A percentile compares a stretch with the other conserved stretches of the same genome.
Conservation (phyloP, 2,329 filamentous ascomycete species). For the Colletotrichum graminicola region DNA sequence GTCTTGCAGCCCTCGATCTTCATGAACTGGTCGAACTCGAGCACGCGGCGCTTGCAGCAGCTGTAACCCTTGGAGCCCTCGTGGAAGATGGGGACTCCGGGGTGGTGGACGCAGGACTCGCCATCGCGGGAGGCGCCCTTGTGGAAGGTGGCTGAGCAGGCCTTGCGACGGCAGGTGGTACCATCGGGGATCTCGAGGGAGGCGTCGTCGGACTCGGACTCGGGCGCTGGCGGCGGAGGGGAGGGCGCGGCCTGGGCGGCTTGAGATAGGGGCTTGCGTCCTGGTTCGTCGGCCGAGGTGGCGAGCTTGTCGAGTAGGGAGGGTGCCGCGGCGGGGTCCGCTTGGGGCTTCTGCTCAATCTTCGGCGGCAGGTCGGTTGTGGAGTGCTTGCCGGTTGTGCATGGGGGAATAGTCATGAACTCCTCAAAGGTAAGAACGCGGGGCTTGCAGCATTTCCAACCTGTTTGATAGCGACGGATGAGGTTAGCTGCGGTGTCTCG, state of each 20-base stretch:
- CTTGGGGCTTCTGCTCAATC: constrained; percentile 67
- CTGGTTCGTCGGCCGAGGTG: constrained; percentile 56
- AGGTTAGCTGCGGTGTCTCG: constrained; percentile 40
- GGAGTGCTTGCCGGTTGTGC: constrained; percentile 92
- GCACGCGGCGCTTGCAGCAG: constrained; percentile 93
- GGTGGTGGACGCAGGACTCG: constrained; percentile 89
- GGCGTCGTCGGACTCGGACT: constrained; percentile 90
- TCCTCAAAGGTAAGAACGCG: constrained; percentile 98
- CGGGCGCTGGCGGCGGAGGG: constrained; percentile 72
- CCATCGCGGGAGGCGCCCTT: constrained; percentile 70
- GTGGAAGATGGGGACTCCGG: constrained; percentile 92
- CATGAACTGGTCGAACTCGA: constrained; percentile 99
- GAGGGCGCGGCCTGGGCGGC: constrained; percentile 60
- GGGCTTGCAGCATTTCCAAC: constrained; percentile 99
- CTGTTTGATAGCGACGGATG: constrained; percentile 59
- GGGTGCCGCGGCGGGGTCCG: constrained; percentile 54
- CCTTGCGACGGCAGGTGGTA: constrained; percentile 81
- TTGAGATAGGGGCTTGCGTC: constrained; percentile 54
- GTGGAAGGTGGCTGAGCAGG: constrained; percentile 77
- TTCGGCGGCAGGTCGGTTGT: constrained; percentile 79
- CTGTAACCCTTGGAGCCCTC: constrained; percentile 98
- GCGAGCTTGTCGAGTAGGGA: constrained; percentile 57
- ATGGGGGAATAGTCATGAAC: constrained; percentile 92
- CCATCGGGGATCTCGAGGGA: constrained; percentile 78
- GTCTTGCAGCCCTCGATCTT: constrained; percentile 92